A percentile compares a stretch with the other conserved stretches of the same genome.
Evolutionary conservation across 2,329 filamentous ascomycete species (phyloP).

Genomic region (Cladobotryum mycophilum): DNA sequence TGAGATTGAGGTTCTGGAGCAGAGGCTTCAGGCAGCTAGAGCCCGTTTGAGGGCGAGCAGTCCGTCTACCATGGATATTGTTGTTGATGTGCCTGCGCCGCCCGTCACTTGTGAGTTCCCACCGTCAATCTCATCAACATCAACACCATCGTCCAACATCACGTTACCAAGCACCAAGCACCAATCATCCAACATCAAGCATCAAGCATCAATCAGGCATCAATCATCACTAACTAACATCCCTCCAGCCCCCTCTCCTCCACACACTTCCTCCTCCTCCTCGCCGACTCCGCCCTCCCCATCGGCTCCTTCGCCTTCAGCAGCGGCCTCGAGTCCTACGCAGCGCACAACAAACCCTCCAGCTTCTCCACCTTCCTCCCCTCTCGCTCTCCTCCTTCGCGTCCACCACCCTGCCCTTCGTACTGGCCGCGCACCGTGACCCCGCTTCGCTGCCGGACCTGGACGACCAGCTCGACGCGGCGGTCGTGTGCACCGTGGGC

Average conservation of each 20-base stretch:
- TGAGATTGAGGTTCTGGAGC: conserved; percentile 56
- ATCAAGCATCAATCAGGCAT: background rate
- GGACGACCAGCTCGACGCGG: conserved; percentile 72
- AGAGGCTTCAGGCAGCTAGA: conserved; percentile 19
- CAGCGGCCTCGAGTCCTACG: conserved; percentile 74
- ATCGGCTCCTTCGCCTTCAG: conserved; percentile 85
- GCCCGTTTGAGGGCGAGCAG: conserved; percentile 28
- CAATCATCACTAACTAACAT: conserved; percentile 4
- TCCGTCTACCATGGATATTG: conserved; percentile 1
- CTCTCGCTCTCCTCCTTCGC: conserved; percentile 67
- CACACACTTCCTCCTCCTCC: conserved; percentile 64
- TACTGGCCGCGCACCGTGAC: conserved; percentile 58
- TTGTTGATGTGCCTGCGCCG: background rate
- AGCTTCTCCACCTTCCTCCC: conserved; percentile 60
- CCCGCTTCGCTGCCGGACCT: conserved; percentile 47
- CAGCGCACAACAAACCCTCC: conserved; percentile 57
- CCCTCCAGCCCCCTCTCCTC: conserved; percentile 14
- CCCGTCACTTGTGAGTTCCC: background rate
- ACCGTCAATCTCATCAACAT: background rate
- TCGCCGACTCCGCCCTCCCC: conserved; percentile 75
- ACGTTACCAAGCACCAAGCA: background rate
- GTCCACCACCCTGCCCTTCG: conserved; percentile 67
- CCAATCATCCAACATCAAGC: too few species aligned
- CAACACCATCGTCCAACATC: background rate
- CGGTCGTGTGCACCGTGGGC: conserved; percentile 72